Percentiles rank a stretch among this genome's conserved stretches.
phyloP scores from a whole-genome alignment of 495 filamentous ascomycete species.

The Margaritispora aquatica region DNA sequence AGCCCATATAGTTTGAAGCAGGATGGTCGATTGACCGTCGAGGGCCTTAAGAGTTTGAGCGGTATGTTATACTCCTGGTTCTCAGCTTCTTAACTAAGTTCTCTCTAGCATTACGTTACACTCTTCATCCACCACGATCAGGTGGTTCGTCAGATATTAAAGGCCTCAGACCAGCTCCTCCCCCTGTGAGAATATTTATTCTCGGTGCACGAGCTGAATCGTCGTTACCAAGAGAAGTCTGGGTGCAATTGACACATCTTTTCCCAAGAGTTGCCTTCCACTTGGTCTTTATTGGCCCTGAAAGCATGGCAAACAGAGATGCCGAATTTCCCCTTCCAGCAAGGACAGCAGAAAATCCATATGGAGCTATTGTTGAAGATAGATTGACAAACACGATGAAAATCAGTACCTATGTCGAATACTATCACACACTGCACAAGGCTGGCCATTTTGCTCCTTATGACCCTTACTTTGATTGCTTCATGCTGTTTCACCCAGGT shows the following conservation, averaged over 20 bases:
- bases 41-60: slow-evolving; percentile 87
- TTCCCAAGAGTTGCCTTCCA: slow-evolving; percentile 80
- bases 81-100: background rate
- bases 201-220: slow-evolving; percentile 95
- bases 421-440: slow-evolving; percentile 94
- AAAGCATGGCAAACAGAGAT: slow-evolving; percentile 87
- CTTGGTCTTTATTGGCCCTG: slow-evolving; percentile 90
- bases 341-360: slow-evolving; percentile 78
- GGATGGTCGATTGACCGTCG: slow-evolving; percentile 66
- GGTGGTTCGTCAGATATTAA: slow-evolving; percentile 71
- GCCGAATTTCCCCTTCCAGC: slow-evolving; percentile 85
- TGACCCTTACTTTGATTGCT: slow-evolving; percentile 96
- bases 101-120: slow-evolving; percentile 78
- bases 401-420: slow-evolving; percentile 94
- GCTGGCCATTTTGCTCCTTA: slow-evolving; percentile 83
- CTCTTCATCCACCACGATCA: slow-evolving; percentile 75
- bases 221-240: slow-evolving; percentile 86
- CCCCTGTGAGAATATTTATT: slow-evolving; percentile 86
- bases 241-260: slow-evolving; percentile 84
- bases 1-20: slow-evolving; percentile 80
- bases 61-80: slow-evolving; percentile 47
- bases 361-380: slow-evolving; percentile 87
- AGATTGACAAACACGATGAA: slow-evolving; percentile 79
- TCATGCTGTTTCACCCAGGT: slow-evolving; percentile 94
- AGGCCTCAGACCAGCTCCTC: slow-evolving; percentile 73